A percentile compares a stretch with the other conserved stretches of the same genome.
These are phyloP conservation scores for Sanghuangporus baumii DNA, from an alignment of 1,284 basidiomycete species.

Conservation along the genomic window DNA sequence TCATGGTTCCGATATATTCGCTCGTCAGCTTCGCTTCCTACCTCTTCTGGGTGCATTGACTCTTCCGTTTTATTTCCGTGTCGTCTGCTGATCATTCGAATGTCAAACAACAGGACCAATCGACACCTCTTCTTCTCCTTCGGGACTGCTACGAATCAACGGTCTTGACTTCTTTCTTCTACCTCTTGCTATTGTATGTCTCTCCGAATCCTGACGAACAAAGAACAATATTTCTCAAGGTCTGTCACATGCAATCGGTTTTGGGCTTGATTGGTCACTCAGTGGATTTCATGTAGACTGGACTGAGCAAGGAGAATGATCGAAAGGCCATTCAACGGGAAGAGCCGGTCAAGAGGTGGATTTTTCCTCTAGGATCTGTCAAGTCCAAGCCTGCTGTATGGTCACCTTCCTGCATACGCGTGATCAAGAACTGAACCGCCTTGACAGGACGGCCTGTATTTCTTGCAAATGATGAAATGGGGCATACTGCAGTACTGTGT, in stretches of 20 bases:
- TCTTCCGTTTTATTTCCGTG: slow-evolving; percentile 27
- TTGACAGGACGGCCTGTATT: slow-evolving; percentile 59
- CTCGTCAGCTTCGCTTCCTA: slow-evolving; percentile 63
- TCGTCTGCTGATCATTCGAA: slow-evolving; percentile 7
- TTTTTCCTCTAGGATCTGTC: slow-evolving; percentile 62
- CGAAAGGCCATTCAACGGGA: slow-evolving; percentile 36
- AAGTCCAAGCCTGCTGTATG: slow-evolving; percentile 55
- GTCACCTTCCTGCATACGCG: slow-evolving; percentile 2
- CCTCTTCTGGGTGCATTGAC: slow-evolving; percentile 57
- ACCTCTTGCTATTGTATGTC: slow-evolving; percentile 68
- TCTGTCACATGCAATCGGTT: not conserved
- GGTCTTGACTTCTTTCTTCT: slow-evolving; percentile 73
- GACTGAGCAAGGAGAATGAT: slow-evolving; percentile 50
- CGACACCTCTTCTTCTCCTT: slow-evolving; percentile 56
- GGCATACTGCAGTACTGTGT: slow-evolving; percentile 78
- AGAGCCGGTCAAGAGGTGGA: slow-evolving; percentile 53
- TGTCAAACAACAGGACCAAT: slow-evolving; percentile 42
- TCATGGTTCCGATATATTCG: slow-evolving; percentile 78
- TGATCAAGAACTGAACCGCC: not conserved
- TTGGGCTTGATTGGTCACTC: not conserved
- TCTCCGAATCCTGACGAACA: slow-evolving; percentile 61
- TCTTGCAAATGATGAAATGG: slow-evolving; percentile 77
- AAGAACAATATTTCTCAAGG: slow-evolving; percentile 52
- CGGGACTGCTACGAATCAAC: slow-evolving; percentile 68
- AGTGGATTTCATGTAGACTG: slow-evolving; percentile 24